Evolutionary conservation across 2,329 filamentous ascomycete species (phyloP).

Genomic region (Arthrobotrys musiformis): DNA sequence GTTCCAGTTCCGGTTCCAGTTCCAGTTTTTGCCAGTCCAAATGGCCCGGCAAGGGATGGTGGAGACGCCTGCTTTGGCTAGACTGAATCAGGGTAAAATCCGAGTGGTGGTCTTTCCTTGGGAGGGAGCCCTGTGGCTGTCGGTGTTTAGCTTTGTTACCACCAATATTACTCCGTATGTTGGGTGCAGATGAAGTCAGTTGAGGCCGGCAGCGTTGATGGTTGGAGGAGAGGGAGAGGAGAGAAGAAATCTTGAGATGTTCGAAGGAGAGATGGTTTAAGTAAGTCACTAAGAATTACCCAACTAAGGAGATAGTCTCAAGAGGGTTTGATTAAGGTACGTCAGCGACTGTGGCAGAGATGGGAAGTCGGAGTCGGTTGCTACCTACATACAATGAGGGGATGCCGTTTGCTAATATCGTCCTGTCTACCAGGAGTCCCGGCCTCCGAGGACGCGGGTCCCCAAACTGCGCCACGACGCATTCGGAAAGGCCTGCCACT

Average conservation of each 20-base stretch:
- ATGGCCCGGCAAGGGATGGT: not conserved
- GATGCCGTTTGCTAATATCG: constrained; percentile 44
- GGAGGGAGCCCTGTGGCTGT: constrained; percentile 16
- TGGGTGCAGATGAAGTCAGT: constrained; percentile 26
- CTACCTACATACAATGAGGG: not conserved
- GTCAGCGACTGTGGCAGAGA: constrained; percentile 54
- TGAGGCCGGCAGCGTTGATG: not conserved
- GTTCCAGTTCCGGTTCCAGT: not conserved
- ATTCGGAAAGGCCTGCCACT: not conserved
- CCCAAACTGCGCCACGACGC: not conserved
- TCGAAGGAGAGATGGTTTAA: not conserved
- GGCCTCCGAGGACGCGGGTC: constrained; percentile 38
- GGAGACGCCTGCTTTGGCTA: constrained; percentile 22
- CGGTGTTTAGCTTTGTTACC: not conserved
- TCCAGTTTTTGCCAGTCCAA: no score
- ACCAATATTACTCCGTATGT: no score
- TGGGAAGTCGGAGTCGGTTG: constrained; percentile 3
- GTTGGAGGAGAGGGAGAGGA: constrained; percentile 7
- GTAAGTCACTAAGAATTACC: not conserved
- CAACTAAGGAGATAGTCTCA: not conserved
- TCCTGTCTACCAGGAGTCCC: constrained; percentile 25
- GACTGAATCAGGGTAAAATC: constrained; percentile 49
- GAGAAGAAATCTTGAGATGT: no score
- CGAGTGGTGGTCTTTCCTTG: constrained; percentile 4
- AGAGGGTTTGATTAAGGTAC: constrained; percentile 33